These are phyloP conservation scores for Solanum sitiens DNA, from an alignment of 257 asterid species.

Conservation along the genomic window DNA sequence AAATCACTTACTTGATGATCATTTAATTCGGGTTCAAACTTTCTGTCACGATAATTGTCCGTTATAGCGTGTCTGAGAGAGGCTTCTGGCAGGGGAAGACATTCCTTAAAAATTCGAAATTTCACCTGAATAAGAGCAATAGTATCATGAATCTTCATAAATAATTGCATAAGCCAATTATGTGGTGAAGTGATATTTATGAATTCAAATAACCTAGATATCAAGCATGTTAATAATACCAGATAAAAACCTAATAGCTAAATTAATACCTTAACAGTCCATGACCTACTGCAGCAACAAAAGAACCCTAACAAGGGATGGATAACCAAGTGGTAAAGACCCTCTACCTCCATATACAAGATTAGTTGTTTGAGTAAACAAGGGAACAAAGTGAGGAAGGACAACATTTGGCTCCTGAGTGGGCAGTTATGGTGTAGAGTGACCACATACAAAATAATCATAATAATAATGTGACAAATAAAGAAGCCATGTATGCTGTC, in stretches of 20 bases:
- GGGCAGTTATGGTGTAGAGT: neutral
- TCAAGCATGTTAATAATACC: neutral
- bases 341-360: neutral
- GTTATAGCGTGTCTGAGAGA: constrained; percentile 34
- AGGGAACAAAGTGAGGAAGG: neutral
- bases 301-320: neutral
- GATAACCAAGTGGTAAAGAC: neutral
- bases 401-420: neutral
- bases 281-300: neutral
- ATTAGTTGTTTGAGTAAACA: neutral
- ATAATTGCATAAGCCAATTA: neutral
- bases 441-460: neutral
- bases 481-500: neutral
- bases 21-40: constrained; percentile 65
- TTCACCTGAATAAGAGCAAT: constrained; percentile 49
- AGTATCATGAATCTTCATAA: neutral
- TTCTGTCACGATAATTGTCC: constrained; percentile 48
- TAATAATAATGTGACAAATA: neutral
- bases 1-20: constrained; percentile 39
- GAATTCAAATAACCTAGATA: neutral
- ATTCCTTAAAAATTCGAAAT: constrained; percentile 58
- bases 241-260: neutral
- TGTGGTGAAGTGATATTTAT: neutral
- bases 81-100: constrained; percentile 61
- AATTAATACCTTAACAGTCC: neutral